These are phyloP conservation scores for Kandelia obovata DNA, from an alignment of 345 rosid species.

Conservation along the genomic window DNA sequence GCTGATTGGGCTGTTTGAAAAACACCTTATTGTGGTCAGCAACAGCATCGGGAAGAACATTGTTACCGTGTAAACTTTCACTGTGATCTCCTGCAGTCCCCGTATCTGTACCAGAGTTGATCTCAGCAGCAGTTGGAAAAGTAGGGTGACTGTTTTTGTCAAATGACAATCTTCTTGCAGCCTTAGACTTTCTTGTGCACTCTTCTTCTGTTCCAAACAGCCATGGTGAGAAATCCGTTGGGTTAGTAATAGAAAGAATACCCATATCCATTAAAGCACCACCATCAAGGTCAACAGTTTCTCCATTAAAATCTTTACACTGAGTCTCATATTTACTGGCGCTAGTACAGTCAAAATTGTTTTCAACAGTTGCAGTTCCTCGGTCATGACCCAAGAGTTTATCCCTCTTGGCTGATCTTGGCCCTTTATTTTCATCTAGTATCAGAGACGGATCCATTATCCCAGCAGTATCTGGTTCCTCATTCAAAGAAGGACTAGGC, in stretches of 20 bases:
- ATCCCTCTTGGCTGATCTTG: constrained; percentile 28
- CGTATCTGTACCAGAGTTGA: constrained; percentile 37
- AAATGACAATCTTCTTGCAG: constrained; percentile 54
- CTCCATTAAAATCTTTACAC: constrained; percentile 47
- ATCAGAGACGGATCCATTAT: constrained; percentile 24
- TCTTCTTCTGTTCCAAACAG: constrained; percentile 41
- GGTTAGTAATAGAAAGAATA: constrained; percentile 30
- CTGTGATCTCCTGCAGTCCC: constrained; percentile 26
- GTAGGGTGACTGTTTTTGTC: constrained; percentile 29
- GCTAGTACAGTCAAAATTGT: constrained; percentile 28
- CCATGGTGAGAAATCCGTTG: constrained; percentile 30
- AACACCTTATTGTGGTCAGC: constrained; percentile 30
- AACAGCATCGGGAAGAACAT: constrained; percentile 19
- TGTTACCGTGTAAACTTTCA: constrained; percentile 25
- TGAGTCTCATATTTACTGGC: constrained; percentile 28
- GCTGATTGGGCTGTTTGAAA: constrained; percentile 32
- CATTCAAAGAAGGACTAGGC: constrained; percentile 35
- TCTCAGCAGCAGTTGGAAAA: constrained; percentile 49
- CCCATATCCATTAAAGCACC: constrained; percentile 31
- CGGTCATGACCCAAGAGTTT: constrained; percentile 27
- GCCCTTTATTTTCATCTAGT: constrained; percentile 23
- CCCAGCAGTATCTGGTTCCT: constrained; percentile 27
- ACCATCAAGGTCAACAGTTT: constrained; percentile 47
- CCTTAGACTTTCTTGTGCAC: constrained; percentile 40
- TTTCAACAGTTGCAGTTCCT: constrained; percentile 29